phyloP scores from a whole-genome alignment of 2,329 filamentous ascomycete genomes.

The Neofusicoccum sp. region DNA sequence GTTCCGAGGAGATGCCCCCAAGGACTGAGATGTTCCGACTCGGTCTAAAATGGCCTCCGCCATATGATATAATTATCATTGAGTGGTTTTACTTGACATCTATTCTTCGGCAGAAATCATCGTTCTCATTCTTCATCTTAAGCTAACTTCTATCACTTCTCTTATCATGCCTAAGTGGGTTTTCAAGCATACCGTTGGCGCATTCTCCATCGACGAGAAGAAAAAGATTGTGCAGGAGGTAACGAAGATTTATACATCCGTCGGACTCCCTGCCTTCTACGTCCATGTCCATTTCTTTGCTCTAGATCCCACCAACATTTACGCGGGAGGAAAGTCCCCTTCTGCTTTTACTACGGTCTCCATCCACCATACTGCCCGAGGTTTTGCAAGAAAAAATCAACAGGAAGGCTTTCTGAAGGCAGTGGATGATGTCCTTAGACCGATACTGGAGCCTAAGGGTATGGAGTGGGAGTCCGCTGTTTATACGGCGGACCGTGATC shows the following conservation, averaged over 20 bases:
- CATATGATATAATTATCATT: too few species aligned
- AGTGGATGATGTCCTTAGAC: constrained; percentile 32
- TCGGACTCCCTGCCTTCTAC: constrained; percentile 43
- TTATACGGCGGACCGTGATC: constrained; percentile 39
- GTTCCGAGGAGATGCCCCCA: too few species aligned
- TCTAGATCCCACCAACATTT: constrained; percentile 26
- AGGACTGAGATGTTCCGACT: too few species aligned
- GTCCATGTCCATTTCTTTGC: constrained; percentile 41
- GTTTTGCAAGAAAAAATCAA: constrained; percentile 8
- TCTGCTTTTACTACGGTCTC: neutral
- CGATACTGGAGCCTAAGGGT: constrained; percentile 40
- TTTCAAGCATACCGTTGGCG: constrained; percentile 37
- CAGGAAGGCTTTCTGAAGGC: constrained; percentile 23
- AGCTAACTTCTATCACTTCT: neutral
- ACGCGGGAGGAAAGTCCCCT: constrained; percentile 27
- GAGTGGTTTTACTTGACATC: too few species aligned
- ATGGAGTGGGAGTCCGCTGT: constrained; percentile 46
- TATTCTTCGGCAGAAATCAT: too few species aligned
- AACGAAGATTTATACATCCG: constrained; percentile 38
- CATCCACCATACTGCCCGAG: neutral
- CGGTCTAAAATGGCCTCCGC: too few species aligned
- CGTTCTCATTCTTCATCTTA: too few species aligned
- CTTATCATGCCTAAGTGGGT: constrained; percentile 42
- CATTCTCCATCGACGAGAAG: constrained; percentile 33
- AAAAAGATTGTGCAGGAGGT: constrained; percentile 34